Percentiles rank a stretch among this genome's conserved stretches.
These are phyloP conservation scores for Suhomyces yuchorum DNA, from an alignment of 1,139 yeast genomes.

Conservation along the genomic window DNA sequence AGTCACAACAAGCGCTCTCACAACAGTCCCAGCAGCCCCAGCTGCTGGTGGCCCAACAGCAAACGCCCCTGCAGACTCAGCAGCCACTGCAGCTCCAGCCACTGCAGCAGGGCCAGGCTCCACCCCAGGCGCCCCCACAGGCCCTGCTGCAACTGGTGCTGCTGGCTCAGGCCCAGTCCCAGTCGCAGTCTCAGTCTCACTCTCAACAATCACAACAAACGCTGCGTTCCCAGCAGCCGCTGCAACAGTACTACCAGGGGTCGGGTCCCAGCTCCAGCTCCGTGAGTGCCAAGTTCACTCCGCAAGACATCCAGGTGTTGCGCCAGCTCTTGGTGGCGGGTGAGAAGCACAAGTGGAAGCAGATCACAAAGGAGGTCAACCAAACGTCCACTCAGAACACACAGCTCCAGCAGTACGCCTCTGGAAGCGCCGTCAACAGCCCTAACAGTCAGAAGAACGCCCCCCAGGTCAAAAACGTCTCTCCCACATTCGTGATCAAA, in stretches of 20 bases:
- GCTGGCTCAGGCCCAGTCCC: not conserved
- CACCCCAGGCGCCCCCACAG: not conserved
- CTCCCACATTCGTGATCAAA: conserved; percentile 49
- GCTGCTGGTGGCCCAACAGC: conserved; percentile 12
- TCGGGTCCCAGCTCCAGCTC: conserved; percentile 13
- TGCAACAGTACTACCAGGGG: conserved; percentile 9
- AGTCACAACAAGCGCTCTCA: conserved; percentile 13
- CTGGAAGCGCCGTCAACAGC: conserved; percentile 4
- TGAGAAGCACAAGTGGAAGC: conserved; percentile 51
- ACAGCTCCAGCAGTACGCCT: conserved; percentile 12
- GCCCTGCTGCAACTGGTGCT: conserved; percentile 4
- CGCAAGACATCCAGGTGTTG: conserved; percentile 42
- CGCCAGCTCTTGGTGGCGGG: conserved; percentile 44
- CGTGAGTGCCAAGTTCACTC: conserved; percentile 29
- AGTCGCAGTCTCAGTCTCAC: not conserved
- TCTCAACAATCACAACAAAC: conserved; percentile 5
- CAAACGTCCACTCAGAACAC: conserved; percentile 22
- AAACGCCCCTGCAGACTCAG: conserved; percentile 12
- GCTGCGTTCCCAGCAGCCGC: conserved; percentile 4
- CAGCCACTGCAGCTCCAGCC: conserved; percentile 11
- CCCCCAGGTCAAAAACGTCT: conserved; percentile 35
- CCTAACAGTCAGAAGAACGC: conserved; percentile 14
- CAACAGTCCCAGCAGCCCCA: conserved; percentile 3
- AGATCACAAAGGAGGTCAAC: conserved; percentile 48
- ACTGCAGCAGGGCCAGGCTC: conserved; percentile 12